Conservation (phyloP, 805 yeast species). For the Wickerhamomyces ciferrii region DNA sequence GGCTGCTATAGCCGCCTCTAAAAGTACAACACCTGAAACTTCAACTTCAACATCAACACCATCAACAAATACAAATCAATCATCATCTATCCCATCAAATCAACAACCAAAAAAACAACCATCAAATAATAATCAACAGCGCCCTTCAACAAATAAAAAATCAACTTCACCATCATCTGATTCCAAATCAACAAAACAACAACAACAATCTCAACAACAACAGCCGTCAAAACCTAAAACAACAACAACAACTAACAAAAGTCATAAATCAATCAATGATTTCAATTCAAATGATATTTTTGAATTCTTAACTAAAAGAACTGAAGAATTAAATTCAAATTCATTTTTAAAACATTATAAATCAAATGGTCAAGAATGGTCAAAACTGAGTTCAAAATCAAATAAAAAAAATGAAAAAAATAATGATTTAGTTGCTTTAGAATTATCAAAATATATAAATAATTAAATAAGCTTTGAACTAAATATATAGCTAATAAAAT, state of each 20-base stretch:
- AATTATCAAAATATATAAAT: neutral
- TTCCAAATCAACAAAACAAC: neutral
- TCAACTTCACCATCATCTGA: neutral
- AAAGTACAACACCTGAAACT: neutral
- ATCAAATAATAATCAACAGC: neutral
- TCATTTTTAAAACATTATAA: neutral
- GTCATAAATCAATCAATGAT: neutral
- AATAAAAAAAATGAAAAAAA: neutral
- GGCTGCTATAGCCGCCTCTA: neutral
- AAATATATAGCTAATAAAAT: no score
- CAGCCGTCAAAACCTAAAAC: neutral
- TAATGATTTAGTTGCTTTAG: neutral
- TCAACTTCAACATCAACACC: neutral
- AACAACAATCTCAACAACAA: neutral
- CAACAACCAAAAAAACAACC: neutral
- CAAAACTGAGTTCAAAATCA: neutral
- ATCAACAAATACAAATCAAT: neutral
- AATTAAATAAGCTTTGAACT: no score
- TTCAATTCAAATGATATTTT: neutral
- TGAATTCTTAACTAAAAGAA: neutral
- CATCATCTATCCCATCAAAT: neutral
- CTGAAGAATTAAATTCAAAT: neutral
- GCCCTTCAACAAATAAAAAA: neutral
- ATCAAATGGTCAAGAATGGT: neutral
- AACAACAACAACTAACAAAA: neutral